Evolutionary conservation across 495 filamentous ascomycete genomes (phyloP).

Genomic region (Xylaria palmicola): DNA sequence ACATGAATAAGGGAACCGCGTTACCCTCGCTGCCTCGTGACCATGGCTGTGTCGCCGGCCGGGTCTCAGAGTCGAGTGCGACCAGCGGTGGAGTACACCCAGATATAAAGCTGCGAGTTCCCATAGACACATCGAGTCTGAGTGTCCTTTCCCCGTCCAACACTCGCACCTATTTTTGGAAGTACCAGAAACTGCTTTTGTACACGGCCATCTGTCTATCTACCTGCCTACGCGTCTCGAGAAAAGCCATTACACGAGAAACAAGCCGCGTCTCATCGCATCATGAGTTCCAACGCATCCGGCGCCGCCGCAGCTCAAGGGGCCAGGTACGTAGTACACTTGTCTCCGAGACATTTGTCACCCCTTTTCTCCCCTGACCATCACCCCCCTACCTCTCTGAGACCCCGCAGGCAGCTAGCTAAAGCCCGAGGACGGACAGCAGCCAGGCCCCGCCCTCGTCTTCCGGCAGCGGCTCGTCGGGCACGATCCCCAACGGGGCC

Average conservation of each 20-base stretch:
- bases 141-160: neutral
- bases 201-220: too few relatives aligned
- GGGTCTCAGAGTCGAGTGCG: neutral
- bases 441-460: neutral
- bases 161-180: too few relatives aligned
- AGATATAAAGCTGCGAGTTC: neutral
- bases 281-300: neutral
- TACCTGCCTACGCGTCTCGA: too few relatives aligned
- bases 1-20: too few relatives aligned
- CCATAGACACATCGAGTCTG: neutral
- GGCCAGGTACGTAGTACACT: too few relatives aligned
- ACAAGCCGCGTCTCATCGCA: too few relatives aligned
- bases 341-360: too few relatives aligned
- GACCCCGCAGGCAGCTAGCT: too few relatives aligned
- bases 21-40: neutral
- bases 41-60: neutral
- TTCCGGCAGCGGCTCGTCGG: neutral
- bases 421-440: too few relatives aligned
- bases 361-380: too few relatives aligned
- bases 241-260: neutral
- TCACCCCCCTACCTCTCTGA: too few relatives aligned
- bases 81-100: neutral
- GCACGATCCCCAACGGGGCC: neutral
- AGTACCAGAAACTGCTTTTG: too few relatives aligned
- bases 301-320: neutral